Percentiles rank a stretch among this genome's conserved stretches.
Conservation (phyloP, 257 asterid genomes). For the Solanum verrucosum region DNA sequence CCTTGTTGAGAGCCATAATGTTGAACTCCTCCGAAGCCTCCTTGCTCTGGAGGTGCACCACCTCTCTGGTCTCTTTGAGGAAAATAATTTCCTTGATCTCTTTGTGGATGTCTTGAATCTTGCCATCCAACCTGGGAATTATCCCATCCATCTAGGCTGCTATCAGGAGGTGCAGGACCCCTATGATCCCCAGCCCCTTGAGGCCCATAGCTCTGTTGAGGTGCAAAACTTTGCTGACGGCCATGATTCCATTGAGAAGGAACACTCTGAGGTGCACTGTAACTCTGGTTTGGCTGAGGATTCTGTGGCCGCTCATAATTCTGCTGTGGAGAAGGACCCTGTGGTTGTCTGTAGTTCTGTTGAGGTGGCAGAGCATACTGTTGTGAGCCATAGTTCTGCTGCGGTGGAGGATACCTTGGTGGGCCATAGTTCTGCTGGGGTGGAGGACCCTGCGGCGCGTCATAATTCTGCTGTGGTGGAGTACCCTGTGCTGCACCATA, state of each 20-base stretch:
- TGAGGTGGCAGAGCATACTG: slow-evolving; percentile 3
- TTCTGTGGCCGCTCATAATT: slow-evolving; percentile 3
- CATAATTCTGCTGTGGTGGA: slow-evolving; percentile 11
- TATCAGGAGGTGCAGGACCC: slow-evolving; percentile 14
- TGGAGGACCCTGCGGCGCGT: slow-evolving; percentile 3
- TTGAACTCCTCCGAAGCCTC: slow-evolving; percentile 22
- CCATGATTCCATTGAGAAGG: slow-evolving; percentile 31
- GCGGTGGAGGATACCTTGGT: slow-evolving; percentile 10
- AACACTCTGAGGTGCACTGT: slow-evolving; percentile 17
- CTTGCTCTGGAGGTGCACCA: slow-evolving; percentile 9
- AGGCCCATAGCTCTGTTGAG: slow-evolving; percentile 15
- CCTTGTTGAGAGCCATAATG: slow-evolving; percentile 11
- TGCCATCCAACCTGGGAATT: slow-evolving; percentile 7
- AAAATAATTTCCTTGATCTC: not conserved
- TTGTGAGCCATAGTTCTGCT: slow-evolving; percentile 9
- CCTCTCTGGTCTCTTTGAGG: slow-evolving; percentile 8
- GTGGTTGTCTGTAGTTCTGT: slow-evolving; percentile 13
- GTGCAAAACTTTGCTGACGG: slow-evolving; percentile 9
- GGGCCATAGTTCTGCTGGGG: slow-evolving; percentile 20
- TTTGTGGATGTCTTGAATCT: slow-evolving; percentile 4
- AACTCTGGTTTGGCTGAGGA: slow-evolving; percentile 7
- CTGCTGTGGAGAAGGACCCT: slow-evolving; percentile 9
- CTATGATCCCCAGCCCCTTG: slow-evolving; percentile 18
- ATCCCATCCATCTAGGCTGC: slow-evolving; percentile 18
- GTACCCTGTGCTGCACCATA: not conserved